Percentiles rank a stretch among this genome's conserved stretches.
Conservation (phyloP, 306 rosid genomes). For the Argentina anserina region DNA sequence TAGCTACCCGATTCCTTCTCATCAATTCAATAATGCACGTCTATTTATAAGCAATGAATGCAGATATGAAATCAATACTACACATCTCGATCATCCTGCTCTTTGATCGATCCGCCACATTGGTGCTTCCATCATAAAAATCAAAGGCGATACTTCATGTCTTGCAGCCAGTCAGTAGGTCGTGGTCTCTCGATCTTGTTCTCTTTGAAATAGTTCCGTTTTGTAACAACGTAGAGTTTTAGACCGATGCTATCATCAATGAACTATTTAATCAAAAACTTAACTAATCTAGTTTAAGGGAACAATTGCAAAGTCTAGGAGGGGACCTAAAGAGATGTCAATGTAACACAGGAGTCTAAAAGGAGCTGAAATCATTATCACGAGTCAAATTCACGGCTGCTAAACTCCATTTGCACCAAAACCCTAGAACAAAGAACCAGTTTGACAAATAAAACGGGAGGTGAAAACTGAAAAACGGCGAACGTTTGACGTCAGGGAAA, state of each 20-base stretch:
- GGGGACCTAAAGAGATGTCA: neutral
- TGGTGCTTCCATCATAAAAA: no score
- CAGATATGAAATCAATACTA: neutral
- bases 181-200: neutral
- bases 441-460: neutral
- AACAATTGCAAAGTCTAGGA: neutral
- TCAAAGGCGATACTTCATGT: no score
- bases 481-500: neutral
- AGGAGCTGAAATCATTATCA: neutral
- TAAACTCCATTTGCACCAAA: neutral
- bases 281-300: neutral
- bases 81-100: neutral
- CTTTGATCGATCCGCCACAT: no score
- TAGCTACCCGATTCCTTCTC: conserved; percentile 17
- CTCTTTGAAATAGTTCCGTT: neutral
- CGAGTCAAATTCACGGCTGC: neutral
- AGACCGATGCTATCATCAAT: neutral
- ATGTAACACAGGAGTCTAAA: neutral
- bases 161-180: no score
- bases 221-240: neutral
- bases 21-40: neutral
- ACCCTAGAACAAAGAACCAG: neutral
- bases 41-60: neutral
- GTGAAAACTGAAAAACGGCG: conserved; percentile 10
- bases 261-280: neutral